These are phyloP conservation scores for Cryphonectria carpinicola DNA, from an alignment of 2,329 filamentous ascomycete species.

Conservation along the genomic window DNA sequence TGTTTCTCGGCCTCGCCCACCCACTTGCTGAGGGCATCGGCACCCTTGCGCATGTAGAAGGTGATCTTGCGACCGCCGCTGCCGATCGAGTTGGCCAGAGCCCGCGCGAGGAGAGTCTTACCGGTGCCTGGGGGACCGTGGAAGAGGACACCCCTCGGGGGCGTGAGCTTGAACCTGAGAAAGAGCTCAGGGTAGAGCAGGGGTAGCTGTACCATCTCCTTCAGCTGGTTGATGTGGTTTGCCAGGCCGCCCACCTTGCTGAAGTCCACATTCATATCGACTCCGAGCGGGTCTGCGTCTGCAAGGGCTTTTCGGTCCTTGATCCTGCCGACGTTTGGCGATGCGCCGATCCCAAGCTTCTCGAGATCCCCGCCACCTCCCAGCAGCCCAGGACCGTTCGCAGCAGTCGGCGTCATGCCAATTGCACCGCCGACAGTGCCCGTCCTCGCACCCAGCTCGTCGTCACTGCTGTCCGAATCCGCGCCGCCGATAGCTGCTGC, in stretches of 20 bases:
- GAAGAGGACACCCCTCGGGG: slow-evolving; percentile 92
- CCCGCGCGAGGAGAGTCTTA: slow-evolving; percentile 94
- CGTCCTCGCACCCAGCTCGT: slow-evolving; percentile 75
- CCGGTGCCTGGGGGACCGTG: slow-evolving; percentile 96
- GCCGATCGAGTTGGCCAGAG: slow-evolving; percentile 87
- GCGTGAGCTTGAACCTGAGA: slow-evolving; percentile 86
- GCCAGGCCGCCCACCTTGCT: slow-evolving; percentile 91
- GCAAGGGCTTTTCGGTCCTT: slow-evolving; percentile 91
- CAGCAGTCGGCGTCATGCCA: slow-evolving; percentile 61
- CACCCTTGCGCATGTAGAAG: slow-evolving; percentile 99
- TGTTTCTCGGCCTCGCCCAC: slow-evolving; percentile 98
- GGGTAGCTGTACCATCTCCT: slow-evolving; percentile 97
- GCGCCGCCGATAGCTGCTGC: slow-evolving; percentile 63
- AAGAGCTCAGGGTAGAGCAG: slow-evolving; percentile 95
- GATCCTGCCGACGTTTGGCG: slow-evolving; percentile 88
- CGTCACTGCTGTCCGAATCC: slow-evolving; percentile 96
- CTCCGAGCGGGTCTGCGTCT: slow-evolving; percentile 91
- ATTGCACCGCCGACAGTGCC: slow-evolving; percentile 59
- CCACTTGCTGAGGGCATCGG: slow-evolving; percentile 97
- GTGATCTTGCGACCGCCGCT: slow-evolving; percentile 92
- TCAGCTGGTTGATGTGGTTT: slow-evolving; percentile 93
- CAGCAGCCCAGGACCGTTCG: slow-evolving; percentile 50
- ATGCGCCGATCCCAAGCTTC: slow-evolving; percentile 44
- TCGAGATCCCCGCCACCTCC: slow-evolving; percentile 40
- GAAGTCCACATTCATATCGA: slow-evolving; percentile 91